Base-by-base conservation (phyloP, 2,329 filamentous ascomycete genomes). In the Fusarium sp. region DNA sequence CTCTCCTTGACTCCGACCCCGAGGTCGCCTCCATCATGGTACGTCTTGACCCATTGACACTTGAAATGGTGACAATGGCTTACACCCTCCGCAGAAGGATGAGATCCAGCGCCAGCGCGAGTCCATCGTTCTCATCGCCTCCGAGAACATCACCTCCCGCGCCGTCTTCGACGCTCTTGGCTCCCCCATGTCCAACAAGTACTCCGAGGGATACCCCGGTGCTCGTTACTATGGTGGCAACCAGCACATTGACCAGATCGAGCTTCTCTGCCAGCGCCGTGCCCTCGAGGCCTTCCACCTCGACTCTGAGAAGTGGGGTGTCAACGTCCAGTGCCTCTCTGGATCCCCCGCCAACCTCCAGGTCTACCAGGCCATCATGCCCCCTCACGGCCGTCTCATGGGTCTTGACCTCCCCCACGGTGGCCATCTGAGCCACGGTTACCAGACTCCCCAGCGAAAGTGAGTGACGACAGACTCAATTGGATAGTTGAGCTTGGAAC, bases 201-300 rank as follows among this genome's bases (percentile, higher is more conserved):
- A 99, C 89, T 97, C 93, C 16, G 96, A 99, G 87, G 96, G 96
- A 73, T 97, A 97, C 82, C 96, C 96, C 74, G 96, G 96, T 80
- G 96, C 96, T 76, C 91, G 96, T 83, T 99, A 99, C 89, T 99
- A 99, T 79, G 96, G 96, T 79, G 96, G 96, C 79, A 99, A 99
- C 86, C 92, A 99, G 87, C 93, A 96, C 87, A 99, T 99, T 74
- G 96, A 99, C 82, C 87, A 93, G 82, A 93, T 97, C 77, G 96
- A 99, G 88, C 87, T 92, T 73, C 91, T 96, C 67, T 99, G 96
- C 88, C 96, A 99, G 86, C 87, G 89, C 81, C 91, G 96, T 83
- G 96, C 96, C 72, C 91, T 99, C 70, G 88, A 93, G 83, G 91
- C 94, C 64, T 99, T 98, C 86, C 88, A 93, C 79, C 84, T 97